Base-by-base conservation (phyloP, 2,329 filamentous ascomycete species). In the Xylaria sp. region DNA sequence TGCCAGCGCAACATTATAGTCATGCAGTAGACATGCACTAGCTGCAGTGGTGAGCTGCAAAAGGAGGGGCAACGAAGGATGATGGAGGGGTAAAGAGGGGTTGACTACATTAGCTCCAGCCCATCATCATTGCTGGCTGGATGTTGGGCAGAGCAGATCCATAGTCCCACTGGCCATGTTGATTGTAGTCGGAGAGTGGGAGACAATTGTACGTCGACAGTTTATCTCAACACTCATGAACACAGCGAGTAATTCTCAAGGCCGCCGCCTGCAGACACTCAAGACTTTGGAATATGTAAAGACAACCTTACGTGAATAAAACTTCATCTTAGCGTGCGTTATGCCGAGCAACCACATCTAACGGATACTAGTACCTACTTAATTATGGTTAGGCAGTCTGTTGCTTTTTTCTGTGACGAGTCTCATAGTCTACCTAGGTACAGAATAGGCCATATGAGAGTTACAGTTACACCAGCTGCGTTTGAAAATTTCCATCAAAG, bases 51-150 rank as follows among this genome's bases (percentile, higher is more conserved):
- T 63, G 69, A 73, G 69, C 66, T 67, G 54, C 69, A 69, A 73
- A 73, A 74, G 67, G 75, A 75, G 75, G 74, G 74, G 75, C 71
- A 75, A 57, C 59, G 66, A 64, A 64, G 54, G 72, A 71, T 68
- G 62, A 75, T 75, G 75, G 75, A 76, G 75, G 75, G 75, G 75
- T 75, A 76, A 74, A 69, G 73, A 74, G 75, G 74, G 75, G 75
- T 68, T 68, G 62, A 50, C 61, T 17, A 53, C 64, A 61, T 67
- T 68, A 61, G 57, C 64, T 61, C 51, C 34, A 64, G 32, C 45
- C 60, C 24, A 30, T 45, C 24, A 30, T 45, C 47, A 50, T 59
- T 30, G 2, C 30, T 1, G 32, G 2, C 30, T 1, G 32, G 24
- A n/a, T 47, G 47, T 62, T 62, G 58, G 63, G 30, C 62, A 61